A percentile compares a stretch with the other conserved stretches of the same genome.
These are phyloP conservation scores for Pyricularia grisea DNA, from an alignment of 2,329 filamentous ascomycete species.

Conservation along the genomic window DNA sequence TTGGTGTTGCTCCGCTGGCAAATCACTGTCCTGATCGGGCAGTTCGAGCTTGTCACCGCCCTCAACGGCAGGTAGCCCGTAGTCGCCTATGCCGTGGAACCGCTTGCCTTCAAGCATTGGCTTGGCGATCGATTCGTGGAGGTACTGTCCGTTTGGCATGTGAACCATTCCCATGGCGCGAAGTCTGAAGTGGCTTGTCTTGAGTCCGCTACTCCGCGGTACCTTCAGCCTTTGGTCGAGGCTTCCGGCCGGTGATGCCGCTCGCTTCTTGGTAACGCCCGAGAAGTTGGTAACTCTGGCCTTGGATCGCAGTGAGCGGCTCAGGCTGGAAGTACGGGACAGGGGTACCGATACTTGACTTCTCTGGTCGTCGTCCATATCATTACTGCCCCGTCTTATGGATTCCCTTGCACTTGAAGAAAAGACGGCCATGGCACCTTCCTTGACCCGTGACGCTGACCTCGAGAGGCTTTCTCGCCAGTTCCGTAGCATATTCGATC, in stretches of 20 bases:
- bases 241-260: constrained; percentile 1
- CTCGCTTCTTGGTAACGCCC: constrained; percentile 6
- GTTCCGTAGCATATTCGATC: background rate
- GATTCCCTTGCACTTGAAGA: constrained; percentile 1
- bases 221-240: background rate
- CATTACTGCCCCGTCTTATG: background rate
- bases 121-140: constrained; percentile 33
- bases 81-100: constrained; percentile 26
- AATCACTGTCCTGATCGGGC: background rate
- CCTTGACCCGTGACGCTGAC: constrained; percentile 2
- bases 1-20: background rate
- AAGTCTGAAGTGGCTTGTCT: constrained; percentile 27
- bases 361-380: constrained; percentile 6
- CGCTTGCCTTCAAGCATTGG: constrained; percentile 33
- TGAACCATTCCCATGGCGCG: constrained; percentile 33
- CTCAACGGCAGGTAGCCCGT: constrained; percentile 18
- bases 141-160: constrained; percentile 19
- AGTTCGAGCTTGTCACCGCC: background rate
- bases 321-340: constrained; percentile 11
- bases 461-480: constrained; percentile 4
- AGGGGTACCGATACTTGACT: constrained; percentile 8
- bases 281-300: constrained; percentile 13
- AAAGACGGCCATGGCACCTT: constrained; percentile 4
- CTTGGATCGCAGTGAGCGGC: constrained; percentile 12
- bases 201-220: constrained; percentile 3